Base-by-base conservation (phyloP, 176 grass and related monocot species). In the Zea luxurians region DNA sequence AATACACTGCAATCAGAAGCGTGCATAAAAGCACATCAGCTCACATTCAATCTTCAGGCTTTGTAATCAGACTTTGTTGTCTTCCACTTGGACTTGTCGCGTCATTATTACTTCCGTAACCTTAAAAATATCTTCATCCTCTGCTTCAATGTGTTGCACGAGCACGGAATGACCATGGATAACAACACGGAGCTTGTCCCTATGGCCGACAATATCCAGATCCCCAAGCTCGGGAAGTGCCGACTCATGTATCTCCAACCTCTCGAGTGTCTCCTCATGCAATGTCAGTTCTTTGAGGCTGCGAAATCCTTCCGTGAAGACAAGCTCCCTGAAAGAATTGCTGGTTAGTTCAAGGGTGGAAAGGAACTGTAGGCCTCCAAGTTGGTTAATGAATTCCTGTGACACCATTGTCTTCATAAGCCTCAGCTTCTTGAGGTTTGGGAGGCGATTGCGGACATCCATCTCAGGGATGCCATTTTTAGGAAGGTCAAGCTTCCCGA, bases 351-450 rank as follows among this genome's bases (percentile, higher is more conserved):
- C 50, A 54, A 54, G 50, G 15, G 50, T 54, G 15, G 17, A 58
- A 58, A 58, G 54, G 17, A 58, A 58, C 54, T n/a, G 54, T 20
- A 58, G 54, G 0, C 1, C 7, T 58, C 54, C 54, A n/a, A 58
- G 54, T 58, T 58, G 54, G 54, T 58, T 58, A 7, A 58, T 58
- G 54, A 58, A 58, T 58, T 58, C 54, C 17, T 58, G 54, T 58
- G 54, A 58, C 54, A 58, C 54, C 54, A 3, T 3, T 3, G 54
- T 58, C 5, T 0, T 7, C n/a, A 8, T 3, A 58, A 58, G 54
- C 7, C 54, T n/a, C 54, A 58, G 7, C 54, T 58, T 58, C 17
- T 8, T 58, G 7, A 58, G 17, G 54, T 58, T 58, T 58, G 54
- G 54, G 54, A 58, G 54, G 17, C 4, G 54, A 20, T 0, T 58